Evolutionary conservation across 805 yeast species (phyloP).

Genomic region (Candida sphagnicola): DNA sequence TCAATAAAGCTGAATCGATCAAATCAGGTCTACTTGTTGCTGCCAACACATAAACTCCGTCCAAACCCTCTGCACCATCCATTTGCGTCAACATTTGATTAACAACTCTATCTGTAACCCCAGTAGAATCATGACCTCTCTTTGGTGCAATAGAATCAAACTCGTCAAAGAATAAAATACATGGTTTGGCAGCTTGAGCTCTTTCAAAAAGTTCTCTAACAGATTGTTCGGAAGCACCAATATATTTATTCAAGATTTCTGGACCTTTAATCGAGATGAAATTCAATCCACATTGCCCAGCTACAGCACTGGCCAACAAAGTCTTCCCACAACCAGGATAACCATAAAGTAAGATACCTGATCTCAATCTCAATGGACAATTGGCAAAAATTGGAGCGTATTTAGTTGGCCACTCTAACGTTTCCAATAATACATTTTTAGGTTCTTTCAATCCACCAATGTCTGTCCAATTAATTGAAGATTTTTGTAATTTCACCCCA

Average conservation of each 20-base stretch:
- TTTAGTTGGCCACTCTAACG: slow-evolving; percentile 95
- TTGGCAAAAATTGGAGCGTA: slow-evolving; percentile 92
- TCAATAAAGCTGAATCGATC: slow-evolving; percentile 87
- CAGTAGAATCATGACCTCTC: slow-evolving; percentile 96
- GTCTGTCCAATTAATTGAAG: slow-evolving; percentile 74
- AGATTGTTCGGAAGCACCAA: slow-evolving; percentile 95
- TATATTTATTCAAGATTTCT: slow-evolving; percentile 88
- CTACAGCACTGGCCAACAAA: slow-evolving; percentile 85
- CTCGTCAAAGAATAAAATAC: slow-evolving; percentile 89
- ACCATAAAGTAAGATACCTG: slow-evolving; percentile 89
- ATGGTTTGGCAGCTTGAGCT: slow-evolving; percentile 93
- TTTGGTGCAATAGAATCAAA: slow-evolving; percentile 97
- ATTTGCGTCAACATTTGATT: slow-evolving; percentile 95
- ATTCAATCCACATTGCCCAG: slow-evolving; percentile 89
- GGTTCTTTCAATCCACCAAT: slow-evolving; percentile 86
- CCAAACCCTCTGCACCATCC: slow-evolving; percentile 99
- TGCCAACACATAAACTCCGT: slow-evolving; percentile 93
- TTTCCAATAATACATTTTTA: slow-evolving; percentile 72
- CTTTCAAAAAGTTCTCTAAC: slow-evolving; percentile 90
- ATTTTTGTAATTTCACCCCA: slow-evolving; percentile 82
- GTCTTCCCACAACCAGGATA: slow-evolving; percentile 99
- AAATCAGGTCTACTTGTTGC: slow-evolving; percentile 96
- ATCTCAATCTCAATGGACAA: slow-evolving; percentile 82
- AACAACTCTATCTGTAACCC: slow-evolving; percentile 96
- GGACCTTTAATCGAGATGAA: slow-evolving; percentile 95